Base-by-base conservation (phyloP, 306 rosid species). In the Malus sieversii region DNA sequence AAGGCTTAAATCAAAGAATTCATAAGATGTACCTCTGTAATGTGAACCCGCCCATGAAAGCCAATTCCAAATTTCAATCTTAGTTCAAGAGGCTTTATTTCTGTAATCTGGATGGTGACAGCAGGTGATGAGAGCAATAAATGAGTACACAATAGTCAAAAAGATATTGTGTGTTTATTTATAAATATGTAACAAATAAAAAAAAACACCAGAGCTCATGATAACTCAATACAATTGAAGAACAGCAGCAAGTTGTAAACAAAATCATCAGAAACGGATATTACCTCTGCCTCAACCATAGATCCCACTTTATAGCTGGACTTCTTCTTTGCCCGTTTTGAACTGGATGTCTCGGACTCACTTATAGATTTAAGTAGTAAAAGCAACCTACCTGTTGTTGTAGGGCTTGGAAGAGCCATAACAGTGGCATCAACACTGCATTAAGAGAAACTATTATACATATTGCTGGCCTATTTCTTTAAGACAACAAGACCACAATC, bases 231-330 rank as follows among this genome's bases (percentile, higher is more conserved):
- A 23, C 35, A 48, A 66, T 16, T 71, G 8, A 25, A 11, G 58
- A n/a, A 40, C 16, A 62, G 27, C 1, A 1, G 13, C 42, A 45
- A 44, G 66, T 23, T 30, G 62, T 5, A 32, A 66, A 45, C 18
- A 57, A 22, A 29, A 23, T 15, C 25, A 45, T 18, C 23, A 53
- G 23, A 53, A 44, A 65, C 38, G 25, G 10, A 45, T 40, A 62
- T 86, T 60, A 94, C 98, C 97, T 95, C 99, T 18, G 97, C 99
- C 75, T 92, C 91, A 86, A 95, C 96, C 73, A 90, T 72, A 79
- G 92, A 88, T 75, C 99, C 99, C 83, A 92, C 89, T 68, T 84
- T 81, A 80, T 86, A 85, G 83, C 83, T 81, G 76, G 88, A 86
- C 76, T 84, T 89, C 88, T 86, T 90, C 79, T 89, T 95, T 68